Evolutionary conservation across 257 asterid species (phyloP), one percentile per base, ranked within the genome.

Genomic region (Hygrophila difformis): DNA sequence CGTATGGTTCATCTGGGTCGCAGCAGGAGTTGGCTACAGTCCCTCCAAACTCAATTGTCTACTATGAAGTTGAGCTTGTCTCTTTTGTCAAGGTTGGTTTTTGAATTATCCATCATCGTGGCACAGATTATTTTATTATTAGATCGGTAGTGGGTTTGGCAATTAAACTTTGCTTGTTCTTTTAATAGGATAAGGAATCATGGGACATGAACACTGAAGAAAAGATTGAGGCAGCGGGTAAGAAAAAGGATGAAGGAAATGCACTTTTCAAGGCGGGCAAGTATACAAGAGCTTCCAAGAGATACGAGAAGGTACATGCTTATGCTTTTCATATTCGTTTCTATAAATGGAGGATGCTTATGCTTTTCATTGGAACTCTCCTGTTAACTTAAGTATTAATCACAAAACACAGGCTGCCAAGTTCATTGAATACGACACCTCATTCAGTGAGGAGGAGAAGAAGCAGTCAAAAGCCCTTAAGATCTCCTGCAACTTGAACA

Each of bases 191-290:
- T 11, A 81, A 72, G 57, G 88, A 81, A 54, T 81, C 93, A 4
- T 82, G 85, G 93, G 89, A 82, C 23, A 72, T 82, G 93, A 72
- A 59, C 51, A 72, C 80, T 0, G 49, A 67, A 9, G 85, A 73
- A 19, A 81, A 78, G 26, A 78, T 82, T 6, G 93, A 72, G 55
- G 85, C 85, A 23, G 85, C 85, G 13, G 78, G 74, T 13, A 72
- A 75, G 62, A 82, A 72, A 56, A 82, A 82, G 70, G 93, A 78
- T 70, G 85, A 78, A 65, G 93, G 88, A 3, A 81, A 81, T 42
- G 63, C 64, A 3, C 55, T 70, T 38, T 78, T 75, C 40, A 81
- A 78, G 54, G 81, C 75, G 0, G 88, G 93, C 17, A 81, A 78
- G 56, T 75, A 72, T 20, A 49, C 44, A 21, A 71, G 68, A 56